Evolutionary conservation across 805 yeast species (phyloP).

Genomic region (Vanderwaltozyma verrucispora): DNA sequence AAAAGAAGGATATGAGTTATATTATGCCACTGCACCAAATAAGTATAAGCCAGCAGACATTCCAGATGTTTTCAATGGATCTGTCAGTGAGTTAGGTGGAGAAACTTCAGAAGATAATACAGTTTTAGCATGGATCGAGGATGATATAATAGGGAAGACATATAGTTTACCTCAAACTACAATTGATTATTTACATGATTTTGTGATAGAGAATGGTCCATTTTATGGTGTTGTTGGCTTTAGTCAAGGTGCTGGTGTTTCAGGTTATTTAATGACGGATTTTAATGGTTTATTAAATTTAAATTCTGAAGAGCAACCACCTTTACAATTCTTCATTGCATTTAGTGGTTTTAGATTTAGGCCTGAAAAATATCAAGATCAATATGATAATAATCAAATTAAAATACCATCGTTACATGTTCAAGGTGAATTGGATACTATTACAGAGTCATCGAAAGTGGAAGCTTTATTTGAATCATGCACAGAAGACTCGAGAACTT

Average conservation of each 20-base stretch:
- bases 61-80: constrained; percentile 40
- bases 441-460: constrained; percentile 66
- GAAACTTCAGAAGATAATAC: constrained; percentile 9
- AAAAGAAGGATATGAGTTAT: constrained; percentile 49
- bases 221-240: constrained; percentile 82
- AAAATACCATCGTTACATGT: constrained; percentile 55
- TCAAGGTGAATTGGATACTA: constrained; percentile 81
- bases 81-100: constrained; percentile 24
- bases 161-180: constrained; percentile 29
- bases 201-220: constrained; percentile 53
- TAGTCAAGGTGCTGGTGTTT: constrained; percentile 91
- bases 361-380: constrained; percentile 23
- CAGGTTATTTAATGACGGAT: constrained; percentile 51
- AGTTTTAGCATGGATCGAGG: constrained; percentile 59
- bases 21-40: constrained; percentile 70
- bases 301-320: constrained; percentile 32
- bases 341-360: constrained; percentile 53
- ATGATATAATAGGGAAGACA: constrained; percentile 31
- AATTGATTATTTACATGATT: constrained; percentile 33
- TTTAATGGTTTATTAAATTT: constrained; percentile 36
- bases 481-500: constrained; percentile 33
- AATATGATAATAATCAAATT: constrained; percentile 23
- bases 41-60: constrained; percentile 49
- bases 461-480: constrained; percentile 45
- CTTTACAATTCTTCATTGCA: constrained; percentile 57